Conservation (phyloP, 2,329 filamentous ascomycete species). For the Leptographium procerum region DNA sequence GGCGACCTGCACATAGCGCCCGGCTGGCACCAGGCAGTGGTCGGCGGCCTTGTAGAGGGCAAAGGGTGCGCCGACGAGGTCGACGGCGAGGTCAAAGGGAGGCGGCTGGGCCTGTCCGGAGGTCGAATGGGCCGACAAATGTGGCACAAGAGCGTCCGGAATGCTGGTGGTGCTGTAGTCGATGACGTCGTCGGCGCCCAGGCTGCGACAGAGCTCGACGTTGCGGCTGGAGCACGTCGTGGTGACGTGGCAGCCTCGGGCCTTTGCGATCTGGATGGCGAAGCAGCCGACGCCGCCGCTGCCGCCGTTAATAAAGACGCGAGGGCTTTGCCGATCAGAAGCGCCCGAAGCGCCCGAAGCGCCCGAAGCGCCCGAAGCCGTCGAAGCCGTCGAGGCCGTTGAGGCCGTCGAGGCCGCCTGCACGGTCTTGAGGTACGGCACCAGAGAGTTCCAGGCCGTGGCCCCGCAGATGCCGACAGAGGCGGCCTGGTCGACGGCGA, state of each 20-base stretch:
- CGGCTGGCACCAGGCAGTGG: constrained; percentile 11
- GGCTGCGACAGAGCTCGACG: constrained; percentile 18
- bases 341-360: not conserved
- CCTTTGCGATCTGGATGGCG: constrained; percentile 25
- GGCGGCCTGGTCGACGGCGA: constrained; percentile 14
- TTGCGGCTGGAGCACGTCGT: constrained; percentile 24
- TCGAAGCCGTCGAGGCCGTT: too few relatives aligned
- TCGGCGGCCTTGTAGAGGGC: constrained; percentile 14
- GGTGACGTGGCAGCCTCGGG: constrained; percentile 21
- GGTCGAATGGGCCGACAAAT: not conserved
- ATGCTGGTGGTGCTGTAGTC: constrained; percentile 20
- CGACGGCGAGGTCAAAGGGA: constrained; percentile 17
- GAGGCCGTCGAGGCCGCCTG: too few relatives aligned
- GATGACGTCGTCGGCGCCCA: constrained; percentile 26
- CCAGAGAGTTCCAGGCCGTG: constrained; percentile 16
- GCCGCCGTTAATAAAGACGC: constrained; percentile 24
- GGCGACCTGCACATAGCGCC: constrained; percentile 15
- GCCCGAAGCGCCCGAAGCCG: not conserved
- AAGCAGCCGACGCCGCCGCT: constrained; percentile 26
- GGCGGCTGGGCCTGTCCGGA: not conserved
- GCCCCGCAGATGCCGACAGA: constrained; percentile 13
- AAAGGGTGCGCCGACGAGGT: constrained; percentile 14
- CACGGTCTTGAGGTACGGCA: constrained; percentile 6
- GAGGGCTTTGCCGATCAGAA: not conserved
- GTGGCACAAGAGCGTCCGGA: constrained; percentile 6